These are phyloP conservation scores for Dissoconium aciculare DNA, from an alignment of 2,329 filamentous ascomycete species.

Conservation along the genomic window DNA sequence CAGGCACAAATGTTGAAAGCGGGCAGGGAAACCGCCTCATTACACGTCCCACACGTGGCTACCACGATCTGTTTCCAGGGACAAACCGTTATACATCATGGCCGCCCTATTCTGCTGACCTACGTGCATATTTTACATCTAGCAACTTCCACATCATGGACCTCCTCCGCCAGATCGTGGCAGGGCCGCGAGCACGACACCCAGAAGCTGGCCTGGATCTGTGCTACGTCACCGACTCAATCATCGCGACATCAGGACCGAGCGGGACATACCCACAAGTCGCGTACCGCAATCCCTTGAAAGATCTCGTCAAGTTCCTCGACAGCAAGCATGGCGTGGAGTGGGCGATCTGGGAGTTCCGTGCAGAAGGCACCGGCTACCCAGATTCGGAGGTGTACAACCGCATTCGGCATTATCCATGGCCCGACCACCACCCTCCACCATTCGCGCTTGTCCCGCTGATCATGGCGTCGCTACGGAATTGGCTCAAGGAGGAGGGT, in stretches of 20 bases:
- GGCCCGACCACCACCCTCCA: slow-evolving; percentile 93
- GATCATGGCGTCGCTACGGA: slow-evolving; percentile 83
- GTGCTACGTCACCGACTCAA: slow-evolving; percentile 84
- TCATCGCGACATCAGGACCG: slow-evolving; percentile 68
- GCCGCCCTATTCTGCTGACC: no score
- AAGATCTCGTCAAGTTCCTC: slow-evolving; percentile 73
- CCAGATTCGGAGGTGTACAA: slow-evolving; percentile 78
- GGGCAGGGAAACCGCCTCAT: no score
- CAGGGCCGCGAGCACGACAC: slow-evolving; percentile 69
- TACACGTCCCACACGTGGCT: no score
- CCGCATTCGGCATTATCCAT: slow-evolving; percentile 80
- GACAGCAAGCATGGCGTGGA: slow-evolving; percentile 67
- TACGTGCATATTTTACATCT: no score
- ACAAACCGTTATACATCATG: no score
- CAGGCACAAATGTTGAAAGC: no score
- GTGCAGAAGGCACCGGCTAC: slow-evolving; percentile 91
- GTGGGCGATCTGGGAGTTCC: slow-evolving; percentile 97
- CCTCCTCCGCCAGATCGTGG: slow-evolving; percentile 77
- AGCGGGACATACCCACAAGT: slow-evolving; percentile 77
- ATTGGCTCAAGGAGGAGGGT: slow-evolving; percentile 55
- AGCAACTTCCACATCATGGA: slow-evolving; percentile 9
- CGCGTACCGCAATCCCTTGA: slow-evolving; percentile 85
- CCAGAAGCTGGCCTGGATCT: slow-evolving; percentile 80
- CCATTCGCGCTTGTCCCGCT: slow-evolving; percentile 78
- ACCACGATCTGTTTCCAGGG: no score